phyloP scores from a whole-genome alignment of 2,329 filamentous ascomycete species.

The Lachnum nothofagi region DNA sequence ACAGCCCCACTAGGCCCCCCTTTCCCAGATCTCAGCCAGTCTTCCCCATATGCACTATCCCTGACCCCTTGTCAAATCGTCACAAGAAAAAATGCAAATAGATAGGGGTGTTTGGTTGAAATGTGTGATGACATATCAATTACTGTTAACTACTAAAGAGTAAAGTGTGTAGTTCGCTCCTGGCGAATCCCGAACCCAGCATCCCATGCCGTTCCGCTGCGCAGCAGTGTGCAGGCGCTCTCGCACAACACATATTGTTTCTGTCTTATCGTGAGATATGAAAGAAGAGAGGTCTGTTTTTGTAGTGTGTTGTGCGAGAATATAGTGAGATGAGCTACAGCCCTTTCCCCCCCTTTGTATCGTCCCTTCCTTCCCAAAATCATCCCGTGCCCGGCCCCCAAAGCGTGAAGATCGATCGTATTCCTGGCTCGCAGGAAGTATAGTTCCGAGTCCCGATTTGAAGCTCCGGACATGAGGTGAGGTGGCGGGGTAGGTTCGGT shows the following conservation, averaged over 20 bases:
- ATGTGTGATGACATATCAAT: slow-evolving; percentile 10
- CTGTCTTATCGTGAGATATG: too few relatives aligned
- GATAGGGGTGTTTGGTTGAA: background rate
- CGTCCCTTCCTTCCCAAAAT: slow-evolving; percentile 2
- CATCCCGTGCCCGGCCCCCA: background rate
- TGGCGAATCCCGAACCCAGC: slow-evolving; percentile 14
- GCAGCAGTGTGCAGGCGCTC: slow-evolving; percentile 16
- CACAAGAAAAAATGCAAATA: background rate
- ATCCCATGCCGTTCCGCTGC: slow-evolving; percentile 22
- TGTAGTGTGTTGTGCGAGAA: slow-evolving; percentile 18
- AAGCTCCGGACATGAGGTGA: slow-evolving; percentile 11
- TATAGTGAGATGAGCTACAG: slow-evolving; percentile 32
- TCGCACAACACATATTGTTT: slow-evolving; percentile 16
- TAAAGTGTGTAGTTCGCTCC: background rate
- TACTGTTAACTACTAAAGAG: slow-evolving; percentile 23
- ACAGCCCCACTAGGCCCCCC: background rate
- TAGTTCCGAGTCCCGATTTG: slow-evolving; percentile 3
- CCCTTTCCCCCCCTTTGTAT: slow-evolving; percentile 14
- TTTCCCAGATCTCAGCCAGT: background rate
- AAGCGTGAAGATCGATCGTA: background rate
- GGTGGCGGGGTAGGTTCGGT: slow-evolving; percentile 4
- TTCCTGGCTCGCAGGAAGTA: slow-evolving; percentile 18
- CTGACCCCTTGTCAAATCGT: background rate
- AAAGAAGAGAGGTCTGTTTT: background rate
- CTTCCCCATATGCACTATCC: background rate